Base-by-base conservation (phyloP, 2,329 filamentous ascomycete species). In the Fusarium subtropicale region DNA sequence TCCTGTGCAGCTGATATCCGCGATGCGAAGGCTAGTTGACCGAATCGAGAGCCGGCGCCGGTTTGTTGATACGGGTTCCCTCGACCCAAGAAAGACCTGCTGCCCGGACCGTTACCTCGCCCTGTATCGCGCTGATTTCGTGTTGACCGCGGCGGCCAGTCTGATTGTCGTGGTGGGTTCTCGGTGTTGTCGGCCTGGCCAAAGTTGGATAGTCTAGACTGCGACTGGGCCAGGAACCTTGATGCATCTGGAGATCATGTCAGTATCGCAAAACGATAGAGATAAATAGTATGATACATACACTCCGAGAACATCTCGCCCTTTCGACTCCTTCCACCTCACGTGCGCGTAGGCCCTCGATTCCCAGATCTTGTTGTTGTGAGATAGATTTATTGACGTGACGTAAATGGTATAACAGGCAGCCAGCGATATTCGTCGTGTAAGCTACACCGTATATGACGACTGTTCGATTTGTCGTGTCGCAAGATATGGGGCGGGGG, bases 201-300 rank as follows among this genome's bases (percentile, higher is more conserved):
- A 64, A 94, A 89, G 79, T 84, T 89, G 72, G 91, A 93, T 75
- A 98, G 85, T 68, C 93, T 91, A 66, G 94, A 97, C 84, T 97
- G 94, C 72, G 94, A 97, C 87, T 98, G 96, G 66, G 94, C 93
- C 75, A 99, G 89, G 80, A 99, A 99, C 74, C 91, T 91, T 72
- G 95, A 98, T 76, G 96, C 96, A 90, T 98, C 96, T 97, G 76
- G 11, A 47, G 38, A 56, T 38, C 18, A 61, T 48, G 63, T 74
- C 56, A 74, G 67, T 59, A 28, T 45, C 54, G 54, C 20, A 30
- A 44, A 48, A 28, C 33, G 10, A 20, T 6, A 28, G 20, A 47
- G 24, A 36, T 24, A 57, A 36, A 28, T 41, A 56, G 45, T 30
- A 52, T 22, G 58, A 26, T 13, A 85, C 92, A 83, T 86, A 97